Conservation (phyloP, 768 basidiomycete species). For the Mycena galericulata region DNA sequence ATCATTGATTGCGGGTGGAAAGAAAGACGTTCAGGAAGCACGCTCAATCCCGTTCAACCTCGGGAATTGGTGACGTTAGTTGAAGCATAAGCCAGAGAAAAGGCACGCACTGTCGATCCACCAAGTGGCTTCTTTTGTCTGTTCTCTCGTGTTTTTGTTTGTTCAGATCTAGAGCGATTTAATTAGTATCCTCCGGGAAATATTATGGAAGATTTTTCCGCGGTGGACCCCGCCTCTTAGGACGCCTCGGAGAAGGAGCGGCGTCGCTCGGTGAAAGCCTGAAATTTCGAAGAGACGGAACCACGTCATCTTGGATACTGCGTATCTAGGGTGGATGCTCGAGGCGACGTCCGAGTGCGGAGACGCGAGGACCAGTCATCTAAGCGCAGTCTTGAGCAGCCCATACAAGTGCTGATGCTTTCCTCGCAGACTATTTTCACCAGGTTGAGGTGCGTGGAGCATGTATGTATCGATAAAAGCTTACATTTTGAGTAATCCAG, state of each 20-base stretch:
- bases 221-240: background rate
- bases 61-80: conserved; percentile 18
- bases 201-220: background rate
- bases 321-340: background rate
- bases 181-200: background rate
- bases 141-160: background rate
- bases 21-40: background rate
- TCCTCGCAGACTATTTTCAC: background rate
- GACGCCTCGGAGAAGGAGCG: background rate
- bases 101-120: conserved; percentile 32
- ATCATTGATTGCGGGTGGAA: conserved; percentile 21
- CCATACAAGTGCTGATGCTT: background rate
- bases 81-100: conserved; percentile 15
- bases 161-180: background rate
- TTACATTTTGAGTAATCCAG: no score
- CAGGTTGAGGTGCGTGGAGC: background rate
- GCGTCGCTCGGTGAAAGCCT: background rate
- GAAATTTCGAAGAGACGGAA: background rate
- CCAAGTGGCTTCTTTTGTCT: background rate
- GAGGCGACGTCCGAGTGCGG: background rate
- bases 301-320: conserved; percentile 1
- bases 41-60: conserved; percentile 17
- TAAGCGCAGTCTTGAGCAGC: background rate
- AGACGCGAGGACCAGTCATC: background rate
- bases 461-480: no score